Base-by-base conservation (phyloP, 2,329 filamentous ascomycete genomes). In the Sordariomycetes sp. region DNA sequence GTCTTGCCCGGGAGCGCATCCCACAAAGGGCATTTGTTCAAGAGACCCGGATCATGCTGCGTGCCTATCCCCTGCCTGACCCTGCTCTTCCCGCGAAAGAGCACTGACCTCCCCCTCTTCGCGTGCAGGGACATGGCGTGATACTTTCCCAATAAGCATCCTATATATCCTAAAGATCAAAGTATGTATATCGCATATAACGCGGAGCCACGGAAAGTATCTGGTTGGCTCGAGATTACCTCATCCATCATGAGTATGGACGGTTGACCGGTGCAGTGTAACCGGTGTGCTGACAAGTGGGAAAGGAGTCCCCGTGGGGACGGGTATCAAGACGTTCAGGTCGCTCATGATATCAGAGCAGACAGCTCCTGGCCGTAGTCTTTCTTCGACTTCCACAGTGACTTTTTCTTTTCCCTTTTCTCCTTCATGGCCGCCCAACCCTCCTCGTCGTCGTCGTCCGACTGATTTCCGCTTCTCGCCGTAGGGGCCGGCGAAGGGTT, bases 381-480 rank as follows among this genome's bases (percentile, higher is more conserved):
- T 69, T 84, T 85, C 71, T 84, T 86, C 51, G 73, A 74, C 67
- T 75, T 79, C 84, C 84, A 87, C 39, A 79, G 62, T n/a, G 79
- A 80, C 65, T 78, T 79, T 72, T 85, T 87, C 73, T 85, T 80
- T 58, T 86, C 82, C 59, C 82, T 75, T 72, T 86, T 86, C 58
- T 81, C 81, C 65, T 81, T 82, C 82, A 87, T 85, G 34, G 82
- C 81, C 60, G 80, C 82, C 84, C 84, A 87, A 17, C 81, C 84
- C 64, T 85, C 75, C 56, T 87, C 84, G 20, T 86, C 82, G 57
- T 83, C 80, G 53, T 86, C 84, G 35, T 85, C 81, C 15, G 71
- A 71, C 24, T 70, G 73, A 32, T 71, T 71, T 12, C 67, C 69
- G 1, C 73, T 66, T 58, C 74, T 71, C 2, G 72, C 67, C 8